These are phyloP conservation scores for Mucor circinelloides DNA, from an alignment of 371 early-diverging fungal species.

Conservation along the genomic window DNA sequence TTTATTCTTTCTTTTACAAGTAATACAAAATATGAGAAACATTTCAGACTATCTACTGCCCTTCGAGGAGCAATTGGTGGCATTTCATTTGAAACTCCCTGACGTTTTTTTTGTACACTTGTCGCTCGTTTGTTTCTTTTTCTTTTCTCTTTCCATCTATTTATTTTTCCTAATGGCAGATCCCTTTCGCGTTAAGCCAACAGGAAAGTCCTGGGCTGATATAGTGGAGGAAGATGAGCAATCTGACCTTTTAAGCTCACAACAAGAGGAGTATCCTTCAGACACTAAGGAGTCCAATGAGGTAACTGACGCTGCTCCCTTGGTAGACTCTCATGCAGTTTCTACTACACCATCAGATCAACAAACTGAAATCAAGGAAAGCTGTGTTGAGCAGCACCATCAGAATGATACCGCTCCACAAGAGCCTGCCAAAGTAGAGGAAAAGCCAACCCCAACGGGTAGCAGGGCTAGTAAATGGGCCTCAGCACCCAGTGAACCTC, in stretches of 20 bases:
- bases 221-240: slow-evolving; percentile 18
- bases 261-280: neutral
- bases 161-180: neutral
- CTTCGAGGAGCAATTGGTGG: neutral
- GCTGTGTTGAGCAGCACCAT: neutral
- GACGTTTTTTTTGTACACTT: neutral
- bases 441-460: neutral
- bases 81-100: neutral
- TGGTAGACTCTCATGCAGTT: too few species aligned
- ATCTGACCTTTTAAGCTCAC: neutral
- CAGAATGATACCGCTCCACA: neutral
- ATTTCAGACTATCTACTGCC: neutral
- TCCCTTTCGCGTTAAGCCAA: neutral
- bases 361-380: neutral
- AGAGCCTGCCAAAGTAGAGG: neutral
- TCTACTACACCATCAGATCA: neutral
- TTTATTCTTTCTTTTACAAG: neutral
- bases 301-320: neutral
- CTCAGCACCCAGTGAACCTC: neutral
- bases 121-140: neutral
- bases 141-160: neutral
- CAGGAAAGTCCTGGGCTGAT: slow-evolving; percentile 18
- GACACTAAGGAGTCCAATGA: neutral
- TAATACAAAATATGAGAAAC: neutral
- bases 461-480: slow-evolving; percentile 9